Conservation (phyloP, 176 grass and related monocot species). For the Raddia distichophylla region DNA sequence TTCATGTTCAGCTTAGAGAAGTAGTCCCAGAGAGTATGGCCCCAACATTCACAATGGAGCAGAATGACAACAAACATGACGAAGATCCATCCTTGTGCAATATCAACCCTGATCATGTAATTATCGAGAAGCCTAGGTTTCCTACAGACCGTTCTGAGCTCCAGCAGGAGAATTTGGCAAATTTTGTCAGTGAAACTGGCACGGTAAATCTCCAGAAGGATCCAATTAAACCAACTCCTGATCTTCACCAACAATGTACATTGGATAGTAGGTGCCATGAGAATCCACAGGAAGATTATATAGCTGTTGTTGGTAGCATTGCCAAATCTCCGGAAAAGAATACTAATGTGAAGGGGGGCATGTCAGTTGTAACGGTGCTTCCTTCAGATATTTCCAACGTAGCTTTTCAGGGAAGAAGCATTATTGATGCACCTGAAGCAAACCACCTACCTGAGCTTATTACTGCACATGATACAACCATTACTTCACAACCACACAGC, state of each 20-base stretch:
- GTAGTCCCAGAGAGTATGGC: conserved; percentile 27
- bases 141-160: conserved; percentile 27
- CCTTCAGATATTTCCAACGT: conserved; percentile 18
- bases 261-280: neutral
- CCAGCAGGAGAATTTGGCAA: conserved; percentile 33
- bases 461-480: conserved; percentile 7
- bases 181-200: conserved; percentile 20
- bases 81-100: conserved; percentile 27
- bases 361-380: conserved; percentile 9
- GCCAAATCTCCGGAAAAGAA: conserved; percentile 10
- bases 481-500: conserved; percentile 12
- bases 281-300: conserved; percentile 19
- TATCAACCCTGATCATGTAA: conserved; percentile 24
- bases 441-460: conserved; percentile 23
- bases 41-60: conserved; percentile 19
- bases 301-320: neutral
- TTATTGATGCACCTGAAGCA: conserved; percentile 20
- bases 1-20: conserved; percentile 48
- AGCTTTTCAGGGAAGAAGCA: conserved; percentile 23
- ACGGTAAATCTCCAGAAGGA: conserved; percentile 24
- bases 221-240: neutral
- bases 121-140: conserved; percentile 16
- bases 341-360: conserved; percentile 26
- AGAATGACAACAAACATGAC: conserved; percentile 14
- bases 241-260: conserved; percentile 12